Evolutionary conservation across 75 land plant species (phyloP).

Genomic region (Selaginella moellendorffii): DNA sequence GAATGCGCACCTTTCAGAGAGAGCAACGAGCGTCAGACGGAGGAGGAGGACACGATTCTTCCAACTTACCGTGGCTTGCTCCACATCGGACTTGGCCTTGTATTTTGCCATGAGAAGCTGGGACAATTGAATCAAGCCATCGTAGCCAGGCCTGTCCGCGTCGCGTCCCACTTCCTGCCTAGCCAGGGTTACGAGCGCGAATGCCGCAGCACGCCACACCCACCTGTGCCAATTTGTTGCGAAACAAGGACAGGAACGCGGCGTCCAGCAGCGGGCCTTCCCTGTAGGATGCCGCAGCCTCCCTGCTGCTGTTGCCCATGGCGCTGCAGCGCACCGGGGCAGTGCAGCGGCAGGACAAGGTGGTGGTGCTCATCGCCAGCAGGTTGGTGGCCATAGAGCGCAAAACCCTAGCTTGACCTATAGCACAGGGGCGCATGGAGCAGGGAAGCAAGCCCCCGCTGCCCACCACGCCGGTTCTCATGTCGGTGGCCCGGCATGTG

Average conservation of each 20-base stretch:
- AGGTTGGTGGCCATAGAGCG: no score
- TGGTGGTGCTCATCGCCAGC: no score
- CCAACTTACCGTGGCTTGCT: constrained; percentile 44
- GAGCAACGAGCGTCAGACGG: neutral
- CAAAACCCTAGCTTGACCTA: no score
- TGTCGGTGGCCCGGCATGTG: constrained; percentile 69
- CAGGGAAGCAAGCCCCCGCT: neutral
- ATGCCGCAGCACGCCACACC: neutral
- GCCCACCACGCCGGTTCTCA: constrained; percentile 63
- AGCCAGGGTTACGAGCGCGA: neutral
- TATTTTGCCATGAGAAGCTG: constrained; percentile 43
- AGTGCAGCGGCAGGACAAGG: no score
- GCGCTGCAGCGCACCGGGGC: no score
- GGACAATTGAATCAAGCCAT: constrained; percentile 76
- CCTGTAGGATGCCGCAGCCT: neutral
- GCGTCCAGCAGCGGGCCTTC: constrained; percentile 14
- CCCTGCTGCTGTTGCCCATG: no score
- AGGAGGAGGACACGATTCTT: neutral
- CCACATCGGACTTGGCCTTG: constrained; percentile 30
- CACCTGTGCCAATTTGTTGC: constrained; percentile 22
- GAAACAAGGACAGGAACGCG: constrained; percentile 14
- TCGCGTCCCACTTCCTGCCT: constrained; percentile 82
- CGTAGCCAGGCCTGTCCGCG: constrained; percentile 82
- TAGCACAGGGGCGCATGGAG: no score
- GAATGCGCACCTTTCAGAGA: constrained; percentile 67